Conservation (phyloP, 306 rosid genomes). For the Quercus suber region DNA sequence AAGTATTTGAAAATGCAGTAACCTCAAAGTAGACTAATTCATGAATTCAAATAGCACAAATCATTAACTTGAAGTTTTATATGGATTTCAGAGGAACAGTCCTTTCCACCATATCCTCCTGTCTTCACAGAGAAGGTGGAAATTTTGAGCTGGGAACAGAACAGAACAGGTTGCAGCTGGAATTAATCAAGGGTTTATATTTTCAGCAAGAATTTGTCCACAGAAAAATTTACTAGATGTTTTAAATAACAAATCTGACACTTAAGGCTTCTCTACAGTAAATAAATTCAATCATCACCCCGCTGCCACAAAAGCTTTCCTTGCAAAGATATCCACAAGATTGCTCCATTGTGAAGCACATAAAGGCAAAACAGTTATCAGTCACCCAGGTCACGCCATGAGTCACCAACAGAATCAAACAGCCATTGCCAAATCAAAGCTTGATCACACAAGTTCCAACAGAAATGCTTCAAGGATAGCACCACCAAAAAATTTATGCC, state of each 20-base stretch:
- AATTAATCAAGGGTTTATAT: background rate
- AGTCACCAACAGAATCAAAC: background rate
- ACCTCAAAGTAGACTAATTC: too few relatives aligned
- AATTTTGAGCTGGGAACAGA: background rate
- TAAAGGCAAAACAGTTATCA: too few relatives aligned
- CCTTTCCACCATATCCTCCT: background rate
- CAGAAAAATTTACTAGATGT: too few relatives aligned
- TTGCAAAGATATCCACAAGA: too few relatives aligned
- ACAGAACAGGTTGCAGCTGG: background rate
- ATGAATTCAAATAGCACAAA: background rate
- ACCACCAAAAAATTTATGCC: background rate
- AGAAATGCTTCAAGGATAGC: background rate
- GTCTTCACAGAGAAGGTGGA: background rate
- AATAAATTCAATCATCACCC: too few relatives aligned
- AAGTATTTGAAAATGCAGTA: too few relatives aligned
- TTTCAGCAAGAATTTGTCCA: too few relatives aligned
- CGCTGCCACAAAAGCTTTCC: too few relatives aligned
- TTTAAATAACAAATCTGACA: too few relatives aligned
- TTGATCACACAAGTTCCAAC: background rate
- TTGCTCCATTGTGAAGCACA: too few relatives aligned
- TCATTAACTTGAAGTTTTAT: background rate
- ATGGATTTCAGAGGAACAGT: background rate
- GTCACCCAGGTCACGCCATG: too few relatives aligned
- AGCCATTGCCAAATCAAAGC: background rate
- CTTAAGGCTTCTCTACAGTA: too few relatives aligned